Evolutionary conservation across 164 flowering plant species (phyloP).

Genomic region (Annona squamosa): DNA sequence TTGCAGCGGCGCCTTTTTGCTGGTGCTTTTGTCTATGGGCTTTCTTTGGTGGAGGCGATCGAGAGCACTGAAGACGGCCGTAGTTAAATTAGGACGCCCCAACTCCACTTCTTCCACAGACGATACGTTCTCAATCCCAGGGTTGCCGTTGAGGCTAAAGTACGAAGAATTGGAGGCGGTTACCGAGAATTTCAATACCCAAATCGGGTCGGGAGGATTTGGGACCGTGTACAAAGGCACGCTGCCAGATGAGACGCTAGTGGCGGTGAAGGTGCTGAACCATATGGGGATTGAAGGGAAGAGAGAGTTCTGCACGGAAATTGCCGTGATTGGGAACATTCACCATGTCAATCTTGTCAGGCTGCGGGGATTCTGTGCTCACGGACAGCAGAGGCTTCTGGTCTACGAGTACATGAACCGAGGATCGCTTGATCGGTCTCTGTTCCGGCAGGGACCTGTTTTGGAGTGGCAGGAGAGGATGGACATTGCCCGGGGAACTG

Average conservation of each 20-base stretch:
- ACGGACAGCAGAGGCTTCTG: constrained; percentile 53
- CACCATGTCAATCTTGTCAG: constrained; percentile 83
- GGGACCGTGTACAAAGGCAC: constrained; percentile 73
- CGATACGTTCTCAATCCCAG: constrained; percentile 57
- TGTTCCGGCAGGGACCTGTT: constrained; percentile 60
- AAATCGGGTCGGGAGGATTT: constrained; percentile 80
- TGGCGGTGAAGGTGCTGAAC: constrained; percentile 78
- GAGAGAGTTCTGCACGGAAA: constrained; percentile 80
- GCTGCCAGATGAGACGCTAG: constrained; percentile 51
- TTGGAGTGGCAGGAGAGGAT: constrained; percentile 85
- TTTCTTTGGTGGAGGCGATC: constrained; percentile 47
- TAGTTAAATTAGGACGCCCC: constrained; percentile 20
- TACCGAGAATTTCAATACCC: constrained; percentile 49
- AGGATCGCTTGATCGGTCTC: constrained; percentile 64
- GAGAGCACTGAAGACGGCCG: constrained; percentile 7
- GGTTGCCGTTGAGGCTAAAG: constrained; percentile 64
- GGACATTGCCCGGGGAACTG: constrained; percentile 76
- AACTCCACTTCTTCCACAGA: constrained; percentile 31
- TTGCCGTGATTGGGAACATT: constrained; percentile 73
- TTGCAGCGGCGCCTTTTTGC: constrained; percentile 33
- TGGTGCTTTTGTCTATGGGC: constrained; percentile 20
- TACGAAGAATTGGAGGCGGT: constrained; percentile 60
- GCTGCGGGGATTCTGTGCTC: constrained; percentile 69
- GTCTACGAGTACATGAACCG: constrained; percentile 91
- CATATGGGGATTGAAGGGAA: constrained; percentile 61